phyloP scores from a whole-genome alignment of 2,329 filamentous ascomycete genomes.

The Trichophyton rubrum region DNA sequence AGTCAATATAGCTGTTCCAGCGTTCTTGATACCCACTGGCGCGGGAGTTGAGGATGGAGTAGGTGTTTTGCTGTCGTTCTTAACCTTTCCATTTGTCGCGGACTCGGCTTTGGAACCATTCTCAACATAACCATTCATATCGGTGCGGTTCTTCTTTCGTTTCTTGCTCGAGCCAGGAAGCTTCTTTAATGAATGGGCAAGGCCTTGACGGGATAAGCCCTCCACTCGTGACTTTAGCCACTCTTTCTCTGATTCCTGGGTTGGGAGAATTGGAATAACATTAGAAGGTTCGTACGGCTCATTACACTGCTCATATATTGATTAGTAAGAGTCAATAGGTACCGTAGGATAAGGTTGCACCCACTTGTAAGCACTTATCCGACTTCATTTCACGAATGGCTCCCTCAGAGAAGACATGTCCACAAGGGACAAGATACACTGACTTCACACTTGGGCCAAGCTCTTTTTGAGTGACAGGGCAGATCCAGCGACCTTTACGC shows the following conservation, averaged over 20 bases:
- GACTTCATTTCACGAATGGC: slow-evolving; percentile 68
- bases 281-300: slow-evolving; percentile 60
- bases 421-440: slow-evolving; percentile 87
- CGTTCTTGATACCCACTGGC: slow-evolving; percentile 65
- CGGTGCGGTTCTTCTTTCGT: slow-evolving; percentile 56
- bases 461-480: slow-evolving; percentile 76
- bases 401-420: slow-evolving; percentile 81
- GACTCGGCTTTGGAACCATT: not conserved
- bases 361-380: slow-evolving; percentile 47
- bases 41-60: slow-evolving; percentile 26
- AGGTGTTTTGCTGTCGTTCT: slow-evolving; percentile 19
- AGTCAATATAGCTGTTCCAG: slow-evolving; percentile 71
- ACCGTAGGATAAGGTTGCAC: slow-evolving; percentile 10
- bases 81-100: slow-evolving; percentile 12
- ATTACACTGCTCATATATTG: slow-evolving; percentile 49
- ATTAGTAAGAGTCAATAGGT: not conserved
- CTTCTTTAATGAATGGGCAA: slow-evolving; percentile 85
- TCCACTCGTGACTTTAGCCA: slow-evolving; percentile 54
- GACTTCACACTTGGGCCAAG: slow-evolving; percentile 66
- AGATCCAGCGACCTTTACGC: slow-evolving; percentile 53
- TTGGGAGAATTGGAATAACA: slow-evolving; percentile 69
- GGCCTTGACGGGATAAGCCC: slow-evolving; percentile 55
- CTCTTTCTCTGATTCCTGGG: slow-evolving; percentile 56
- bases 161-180: slow-evolving; percentile 46
- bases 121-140: slow-evolving; percentile 3